Evolutionary conservation across 169 alveolate species (phyloP), one percentile per base, ranked within the genome.

Genomic region (Plasmodium gaboni): DNA sequence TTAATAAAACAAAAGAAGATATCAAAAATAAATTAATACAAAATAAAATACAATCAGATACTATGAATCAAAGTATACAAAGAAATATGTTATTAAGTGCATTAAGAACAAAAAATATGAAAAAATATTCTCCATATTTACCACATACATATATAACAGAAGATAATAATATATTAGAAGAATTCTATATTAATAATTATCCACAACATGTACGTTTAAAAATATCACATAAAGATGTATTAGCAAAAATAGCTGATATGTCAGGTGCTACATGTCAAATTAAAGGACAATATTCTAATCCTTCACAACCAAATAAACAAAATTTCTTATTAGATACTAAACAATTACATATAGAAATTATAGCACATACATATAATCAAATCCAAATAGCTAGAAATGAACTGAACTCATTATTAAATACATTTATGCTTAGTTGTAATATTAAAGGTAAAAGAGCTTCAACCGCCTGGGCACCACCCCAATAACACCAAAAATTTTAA

Each of bases 111-210:
- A 50, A 59, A 50, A 61, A 76, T 55, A 63, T 76, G 89, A 76
- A 76, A 24, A 76, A 76, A 42, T 76, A 76, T 55, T 76, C 89
- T 4, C 89, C 87, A 1, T 85, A 13, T 38, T 68, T 72, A 48
- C 91, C 87, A 24, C 73, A 85, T 70, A 73, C 91, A 5, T 93
- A 93, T 68, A 74, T 94, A 60, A 93, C 63, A 59, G 92, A 94
- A 17, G 96, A 94, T 46, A 96, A 96, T 71, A 94, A 96, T 28
- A 93, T 95, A 42, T 92, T 95, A 50, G 98, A 96, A 73, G 98
- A 96, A 42, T 95, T 97, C 67, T 97, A 95, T 74, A 97, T 97
- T 73, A 97, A 97, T 93, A 96, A 96, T 76, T 97, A 95, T 86
- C 98, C 98, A n/a, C 97, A 96, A 44, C 87, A 91, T 63, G 98